These are phyloP conservation scores for Tremella mesenterica DNA, from an alignment of 768 basidiomycete genomes.

Conservation along the genomic window DNA sequence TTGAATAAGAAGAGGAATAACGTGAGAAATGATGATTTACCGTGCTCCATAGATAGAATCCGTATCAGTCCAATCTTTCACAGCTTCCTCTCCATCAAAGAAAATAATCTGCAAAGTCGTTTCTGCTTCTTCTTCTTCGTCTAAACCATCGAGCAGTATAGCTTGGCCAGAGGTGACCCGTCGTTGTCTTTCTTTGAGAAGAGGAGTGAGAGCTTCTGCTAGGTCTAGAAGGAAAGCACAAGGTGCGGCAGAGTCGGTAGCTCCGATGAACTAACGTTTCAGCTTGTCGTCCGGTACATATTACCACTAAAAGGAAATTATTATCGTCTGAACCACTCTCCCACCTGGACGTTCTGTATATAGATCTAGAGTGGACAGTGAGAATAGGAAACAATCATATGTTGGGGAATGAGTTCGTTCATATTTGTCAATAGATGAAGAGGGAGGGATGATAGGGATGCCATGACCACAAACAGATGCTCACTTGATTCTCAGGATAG, in stretches of 20 bases:
- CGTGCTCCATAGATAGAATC: constrained; percentile 95
- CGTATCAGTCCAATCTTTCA: constrained; percentile 72
- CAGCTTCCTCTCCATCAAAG: constrained; percentile 97
- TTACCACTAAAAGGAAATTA: not conserved
- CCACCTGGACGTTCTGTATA: too few species aligned
- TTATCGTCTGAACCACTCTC: too few species aligned
- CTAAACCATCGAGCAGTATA: constrained; percentile 51
- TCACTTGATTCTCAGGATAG: constrained; percentile 66
- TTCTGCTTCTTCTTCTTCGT: constrained; percentile 59
- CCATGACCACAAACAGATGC: constrained; percentile 12
- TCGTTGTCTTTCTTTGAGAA: constrained; percentile 36
- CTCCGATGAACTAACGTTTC: constrained; percentile 98
- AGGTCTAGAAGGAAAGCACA: constrained; percentile 91
- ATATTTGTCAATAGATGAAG: not conserved
- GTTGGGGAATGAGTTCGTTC: not conserved
- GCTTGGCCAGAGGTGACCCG: constrained; percentile 58
- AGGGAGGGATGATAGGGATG: not conserved
- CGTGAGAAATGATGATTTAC: constrained; percentile 46
- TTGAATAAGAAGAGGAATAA: not conserved
- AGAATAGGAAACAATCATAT: too few species aligned
- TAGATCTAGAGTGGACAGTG: too few species aligned
- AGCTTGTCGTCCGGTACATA: too few species aligned
- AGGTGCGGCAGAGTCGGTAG: constrained; percentile 91
- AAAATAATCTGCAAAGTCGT: constrained; percentile 87
- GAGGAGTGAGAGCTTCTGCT: constrained; percentile 65